Evolutionary conservation across 2,329 filamentous ascomycete genomes (phyloP).

Genomic region (Iodosphaeria phyllophila): DNA sequence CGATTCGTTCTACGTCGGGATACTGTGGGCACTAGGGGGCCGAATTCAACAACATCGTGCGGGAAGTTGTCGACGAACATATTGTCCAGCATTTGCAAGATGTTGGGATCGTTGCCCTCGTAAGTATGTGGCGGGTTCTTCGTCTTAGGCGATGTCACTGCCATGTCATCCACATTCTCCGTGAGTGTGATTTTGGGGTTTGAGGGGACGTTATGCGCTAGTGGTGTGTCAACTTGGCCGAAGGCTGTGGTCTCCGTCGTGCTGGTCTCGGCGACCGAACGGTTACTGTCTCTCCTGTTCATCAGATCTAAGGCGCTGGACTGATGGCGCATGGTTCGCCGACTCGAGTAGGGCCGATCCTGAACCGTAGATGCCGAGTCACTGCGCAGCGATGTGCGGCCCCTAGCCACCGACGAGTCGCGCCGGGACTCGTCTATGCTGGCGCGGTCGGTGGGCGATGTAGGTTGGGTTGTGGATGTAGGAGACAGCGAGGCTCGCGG

Average conservation of each 20-base stretch:
- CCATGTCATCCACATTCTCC: conserved; percentile 11
- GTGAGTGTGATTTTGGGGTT: conserved; percentile 15
- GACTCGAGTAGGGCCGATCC: conserved; percentile 22
- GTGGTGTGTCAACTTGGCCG: conserved; percentile 39
- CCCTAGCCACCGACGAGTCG: conserved; percentile 14
- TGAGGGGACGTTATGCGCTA: conserved; percentile 19
- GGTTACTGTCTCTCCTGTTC: conserved; percentile 38
- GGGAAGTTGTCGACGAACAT: conserved; percentile 64
- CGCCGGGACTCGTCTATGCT: conserved; percentile 19
- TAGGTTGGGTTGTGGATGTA: conserved; percentile 10
- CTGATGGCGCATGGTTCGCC: conserved; percentile 32
- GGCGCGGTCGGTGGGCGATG: conserved; percentile 7
- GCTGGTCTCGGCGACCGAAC: conserved; percentile 37
- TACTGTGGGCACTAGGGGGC: conserved; percentile 58
- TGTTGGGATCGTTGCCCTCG: conserved; percentile 54
- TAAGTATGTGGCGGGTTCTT: conserved; percentile 68
- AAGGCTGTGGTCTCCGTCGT: conserved; percentile 41
- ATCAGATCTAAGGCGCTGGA: conserved; percentile 40
- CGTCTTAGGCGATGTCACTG: conserved; percentile 23
- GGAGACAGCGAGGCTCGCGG: conserved; percentile 16
- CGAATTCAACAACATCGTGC: conserved; percentile 50
- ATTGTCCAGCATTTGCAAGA: conserved; percentile 57
- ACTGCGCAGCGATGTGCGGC: conserved; percentile 9
- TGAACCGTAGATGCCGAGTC: conserved; percentile 17
- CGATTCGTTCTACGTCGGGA: conserved; percentile 31